Percentiles rank a stretch among this genome's conserved stretches.
These are phyloP conservation scores for Aspergillus niger DNA, from an alignment of 2,329 filamentous ascomycete species.

Conservation along the genomic window DNA sequence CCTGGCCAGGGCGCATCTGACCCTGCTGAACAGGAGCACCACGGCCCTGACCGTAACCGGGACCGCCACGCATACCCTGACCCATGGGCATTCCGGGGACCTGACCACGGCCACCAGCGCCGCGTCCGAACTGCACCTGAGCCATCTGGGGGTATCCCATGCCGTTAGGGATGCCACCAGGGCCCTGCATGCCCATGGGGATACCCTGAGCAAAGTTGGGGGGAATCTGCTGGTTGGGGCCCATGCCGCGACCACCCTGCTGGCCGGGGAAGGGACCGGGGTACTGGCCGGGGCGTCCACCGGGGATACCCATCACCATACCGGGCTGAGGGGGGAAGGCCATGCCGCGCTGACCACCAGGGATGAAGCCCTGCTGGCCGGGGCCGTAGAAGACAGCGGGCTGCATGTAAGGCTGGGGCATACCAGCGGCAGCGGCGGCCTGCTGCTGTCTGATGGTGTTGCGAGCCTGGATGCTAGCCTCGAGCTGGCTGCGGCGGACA, in stretches of 20 bases:
- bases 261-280: constrained; percentile 77
- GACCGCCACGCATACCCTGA: constrained; percentile 51
- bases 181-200: constrained; percentile 60
- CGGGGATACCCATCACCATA: constrained; percentile 67
- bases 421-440: constrained; percentile 83
- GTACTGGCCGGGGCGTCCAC: constrained; percentile 83
- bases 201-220: constrained; percentile 79
- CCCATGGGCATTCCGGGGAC: constrained; percentile 71
- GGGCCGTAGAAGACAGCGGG: constrained; percentile 90
- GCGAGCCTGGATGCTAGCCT: constrained; percentile 98
- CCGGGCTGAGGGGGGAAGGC: constrained; percentile 60
- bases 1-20: constrained; percentile 45
- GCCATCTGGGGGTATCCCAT: constrained; percentile 79
- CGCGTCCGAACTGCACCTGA: constrained; percentile 73
- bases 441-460: constrained; percentile 99
- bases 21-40: constrained; percentile 42
- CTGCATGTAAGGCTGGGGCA: constrained; percentile 81
- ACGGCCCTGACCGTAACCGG: constrained; percentile 48
- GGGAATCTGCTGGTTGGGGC: constrained; percentile 79
- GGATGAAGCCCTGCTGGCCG: constrained; percentile 62
- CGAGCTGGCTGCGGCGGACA: constrained; percentile 97
- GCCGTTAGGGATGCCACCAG: constrained; percentile 73
- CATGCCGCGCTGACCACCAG: constrained; percentile 60
- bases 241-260: constrained; percentile 83
- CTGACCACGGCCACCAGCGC: constrained; percentile 69